Evolutionary conservation across 441 rosid species (phyloP).

Genomic region (Brassica hybrid): DNA sequence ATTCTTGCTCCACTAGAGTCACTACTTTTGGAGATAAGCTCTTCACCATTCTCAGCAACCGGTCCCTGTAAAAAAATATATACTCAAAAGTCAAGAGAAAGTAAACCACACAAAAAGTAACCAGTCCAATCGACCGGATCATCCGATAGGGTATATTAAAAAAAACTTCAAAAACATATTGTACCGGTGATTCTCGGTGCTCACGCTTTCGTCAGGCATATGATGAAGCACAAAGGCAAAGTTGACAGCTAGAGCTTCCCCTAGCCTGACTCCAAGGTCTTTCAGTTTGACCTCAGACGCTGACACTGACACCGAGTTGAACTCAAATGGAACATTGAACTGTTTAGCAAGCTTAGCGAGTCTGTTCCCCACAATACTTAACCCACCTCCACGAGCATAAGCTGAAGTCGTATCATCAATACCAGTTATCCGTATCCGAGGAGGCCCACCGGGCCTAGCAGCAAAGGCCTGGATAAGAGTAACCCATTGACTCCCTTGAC

Average conservation of each 20-base stretch:
- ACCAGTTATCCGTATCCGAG: conserved; percentile 81
- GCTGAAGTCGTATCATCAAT: conserved; percentile 73
- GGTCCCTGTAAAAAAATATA: no score
- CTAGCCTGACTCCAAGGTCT: conserved; percentile 53
- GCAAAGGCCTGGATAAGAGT: conserved; percentile 90
- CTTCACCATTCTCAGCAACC: conserved; percentile 62
- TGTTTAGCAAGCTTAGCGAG: conserved; percentile 63
- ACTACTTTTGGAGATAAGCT: conserved; percentile 78
- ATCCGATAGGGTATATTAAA: neutral
- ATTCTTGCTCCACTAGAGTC: conserved; percentile 91
- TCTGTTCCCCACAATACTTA: conserved; percentile 67
- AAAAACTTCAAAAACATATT: neutral
- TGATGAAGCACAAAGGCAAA: conserved; percentile 87
- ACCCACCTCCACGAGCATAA: conserved; percentile 84
- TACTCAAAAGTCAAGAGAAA: no score
- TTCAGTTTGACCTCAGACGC: conserved; percentile 58
- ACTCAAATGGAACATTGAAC: conserved; percentile 79
- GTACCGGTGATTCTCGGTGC: conserved; percentile 68
- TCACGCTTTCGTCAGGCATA: conserved; percentile 90
- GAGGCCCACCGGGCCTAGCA: conserved; percentile 93
- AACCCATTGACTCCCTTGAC: conserved; percentile 89
- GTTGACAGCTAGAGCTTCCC: conserved; percentile 82
- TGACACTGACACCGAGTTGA: conserved; percentile 57
- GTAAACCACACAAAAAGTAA: no score
- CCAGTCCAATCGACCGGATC: no score